Percentiles rank a stretch among this genome's conserved stretches.
phyloP scores from a whole-genome alignment of 257 asterid genomes.

The Nicotiana attenuata region DNA sequence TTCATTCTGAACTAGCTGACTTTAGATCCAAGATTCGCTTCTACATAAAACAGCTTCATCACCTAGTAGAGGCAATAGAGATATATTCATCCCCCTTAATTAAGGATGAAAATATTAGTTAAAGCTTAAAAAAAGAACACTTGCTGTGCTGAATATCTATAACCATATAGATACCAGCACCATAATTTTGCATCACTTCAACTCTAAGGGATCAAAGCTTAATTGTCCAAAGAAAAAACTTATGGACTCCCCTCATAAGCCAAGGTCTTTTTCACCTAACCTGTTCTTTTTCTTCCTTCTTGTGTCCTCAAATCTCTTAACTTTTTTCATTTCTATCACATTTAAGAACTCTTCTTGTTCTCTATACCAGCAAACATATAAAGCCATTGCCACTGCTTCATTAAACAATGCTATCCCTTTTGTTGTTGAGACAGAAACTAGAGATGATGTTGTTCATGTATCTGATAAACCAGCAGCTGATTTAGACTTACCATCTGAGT shows the following conservation, averaged over 20 bases:
- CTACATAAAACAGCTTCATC: not conserved
- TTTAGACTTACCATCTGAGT: conserved; percentile 47
- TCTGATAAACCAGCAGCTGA: not conserved
- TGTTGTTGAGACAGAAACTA: not conserved
- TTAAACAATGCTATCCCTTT: not conserved
- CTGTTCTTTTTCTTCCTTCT: conserved; percentile 42
- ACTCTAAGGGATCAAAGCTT: not conserved
- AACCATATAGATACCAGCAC: not conserved
- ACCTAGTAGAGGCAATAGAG: not conserved
- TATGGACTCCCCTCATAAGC: conserved; percentile 26
- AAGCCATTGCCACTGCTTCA: not conserved
- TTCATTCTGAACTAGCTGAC: not conserved
- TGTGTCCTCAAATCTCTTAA: conserved; percentile 50
- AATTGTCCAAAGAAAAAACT: not conserved
- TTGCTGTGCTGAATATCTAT: not conserved
- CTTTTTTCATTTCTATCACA: conserved; percentile 44
- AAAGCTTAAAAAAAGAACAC: not conserved
- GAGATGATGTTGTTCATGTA: not conserved
- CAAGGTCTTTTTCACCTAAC: conserved; percentile 22
- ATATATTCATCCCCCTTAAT: not conserved
- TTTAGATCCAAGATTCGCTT: not conserved
- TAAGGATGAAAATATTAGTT: not conserved
- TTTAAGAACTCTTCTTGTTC: conserved; percentile 34
- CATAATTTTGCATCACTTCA: not conserved
- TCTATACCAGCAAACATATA: conserved; percentile 12